Evolutionary conservation across 1,284 basidiomycete genomes (phyloP), one percentile per base, ranked within the genome.

Genomic region (Marasmius fiardii): DNA sequence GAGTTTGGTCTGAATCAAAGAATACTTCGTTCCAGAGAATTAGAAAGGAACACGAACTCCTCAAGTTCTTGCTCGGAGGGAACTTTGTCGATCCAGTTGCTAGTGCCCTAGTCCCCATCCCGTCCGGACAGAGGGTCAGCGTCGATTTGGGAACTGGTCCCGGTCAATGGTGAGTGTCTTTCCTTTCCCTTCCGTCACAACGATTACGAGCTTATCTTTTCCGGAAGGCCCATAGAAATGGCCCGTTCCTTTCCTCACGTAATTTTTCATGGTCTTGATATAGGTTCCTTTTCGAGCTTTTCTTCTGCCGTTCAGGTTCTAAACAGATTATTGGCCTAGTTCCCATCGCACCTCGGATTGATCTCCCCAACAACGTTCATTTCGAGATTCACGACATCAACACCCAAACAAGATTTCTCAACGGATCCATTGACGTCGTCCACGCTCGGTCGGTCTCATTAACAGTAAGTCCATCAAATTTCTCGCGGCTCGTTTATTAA

Each of bases 131-230:
- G 51, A 77, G 72, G 63, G 74, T 77, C 57, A 84, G 77, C 44
- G 73, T 90, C 41, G 88, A 90, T 67, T 64, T 90, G 35, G 82
- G 88, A 57, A 87, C 83, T 14, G 88, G 88, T 16, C 86, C 77
- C 20, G 88, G 88, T 10, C 71, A 66, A 69, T 90, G 88, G 88
- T 88, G 61, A 60, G 78, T 69, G 41, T 58, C n/a, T n/a, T 20
- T 24, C 18, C 7, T 37, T 49, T 33, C 1, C 24, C 12, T 20
- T 33, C 14, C 47, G 14, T 16, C 47, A 11, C 1, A 31, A 31
- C 18, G 10, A n/a, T 49, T 12, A 12, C 14, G 14, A 28, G 12
- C 34, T 16, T 44, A 57, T 57, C 12, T 50, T 31, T 31, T 10
- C 28, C 57, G 52, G 59, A 65, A 90, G 88, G 88, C 74, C 83